Percentiles rank a stretch among this genome's conserved stretches.
These are phyloP conservation scores for Ophiostoma piceae DNA, from an alignment of 2,329 filamentous ascomycete genomes.

Conservation along the genomic window DNA sequence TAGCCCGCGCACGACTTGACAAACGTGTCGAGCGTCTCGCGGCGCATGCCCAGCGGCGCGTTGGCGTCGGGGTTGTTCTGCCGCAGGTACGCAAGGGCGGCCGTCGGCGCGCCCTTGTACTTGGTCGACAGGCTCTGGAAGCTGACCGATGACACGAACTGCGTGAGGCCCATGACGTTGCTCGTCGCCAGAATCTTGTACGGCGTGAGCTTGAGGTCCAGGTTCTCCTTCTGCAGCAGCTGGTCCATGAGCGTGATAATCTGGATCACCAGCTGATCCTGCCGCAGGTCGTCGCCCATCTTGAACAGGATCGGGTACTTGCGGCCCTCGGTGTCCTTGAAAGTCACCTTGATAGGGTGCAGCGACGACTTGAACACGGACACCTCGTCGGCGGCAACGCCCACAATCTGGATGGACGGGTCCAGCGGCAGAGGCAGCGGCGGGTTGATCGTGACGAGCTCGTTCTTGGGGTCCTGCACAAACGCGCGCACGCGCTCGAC, in stretches of 20 bases:
- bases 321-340: constrained; percentile 70
- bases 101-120: constrained; percentile 53
- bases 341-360: constrained; percentile 83
- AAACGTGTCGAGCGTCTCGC: constrained; percentile 91
- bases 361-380: constrained; percentile 94
- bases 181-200: constrained; percentile 96
- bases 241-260: constrained; percentile 99
- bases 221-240: constrained; percentile 87
- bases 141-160: constrained; percentile 83
- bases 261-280: constrained; percentile 93
- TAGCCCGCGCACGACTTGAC: constrained; percentile 95
- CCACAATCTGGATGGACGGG: constrained; percentile 71
- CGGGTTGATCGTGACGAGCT: constrained; percentile 74
- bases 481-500: constrained; percentile 79
- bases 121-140: constrained; percentile 79
- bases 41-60: constrained; percentile 78
- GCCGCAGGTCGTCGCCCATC: constrained; percentile 88
- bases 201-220: constrained; percentile 89
- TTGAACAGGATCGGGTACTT: constrained; percentile 96
- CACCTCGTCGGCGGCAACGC: constrained; percentile 70
- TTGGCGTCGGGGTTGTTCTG: constrained; percentile 82
- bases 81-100: constrained; percentile 75
- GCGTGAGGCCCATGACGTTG: constrained; percentile 80
- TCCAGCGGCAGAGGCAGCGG: constrained; percentile 85
- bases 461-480: constrained; percentile 83